These are phyloP conservation scores for Hypsizygus ulmarius DNA, from an alignment of 1,284 basidiomycete genomes.

Conservation along the genomic window DNA sequence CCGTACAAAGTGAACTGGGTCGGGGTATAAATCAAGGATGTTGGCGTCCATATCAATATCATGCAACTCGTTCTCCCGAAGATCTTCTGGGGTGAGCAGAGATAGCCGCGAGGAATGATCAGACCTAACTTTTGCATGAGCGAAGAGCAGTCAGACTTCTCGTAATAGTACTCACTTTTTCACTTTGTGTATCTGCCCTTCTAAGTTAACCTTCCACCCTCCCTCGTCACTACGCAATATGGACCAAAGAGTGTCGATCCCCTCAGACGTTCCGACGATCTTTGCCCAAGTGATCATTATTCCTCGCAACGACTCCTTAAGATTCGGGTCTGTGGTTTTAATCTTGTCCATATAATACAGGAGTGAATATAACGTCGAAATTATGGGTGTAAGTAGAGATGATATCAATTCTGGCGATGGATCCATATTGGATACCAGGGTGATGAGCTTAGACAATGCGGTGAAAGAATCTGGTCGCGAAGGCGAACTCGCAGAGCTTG, in stretches of 20 bases:
- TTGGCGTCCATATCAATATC: conserved; percentile 53
- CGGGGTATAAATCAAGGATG: conserved; percentile 67
- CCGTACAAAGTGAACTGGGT: conserved; percentile 63
- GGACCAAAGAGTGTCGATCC: conserved; percentile 56
- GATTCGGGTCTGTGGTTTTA: conserved; percentile 58
- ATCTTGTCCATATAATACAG: conserved; percentile 48
- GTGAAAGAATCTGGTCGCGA: conserved; percentile 29
- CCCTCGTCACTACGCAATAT: conserved; percentile 54
- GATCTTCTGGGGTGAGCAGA: conserved; percentile 52
- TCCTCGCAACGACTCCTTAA: conserved; percentile 57
- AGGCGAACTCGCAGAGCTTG: neutral
- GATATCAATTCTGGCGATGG: conserved; percentile 71
- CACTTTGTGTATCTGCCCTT: conserved; percentile 46
- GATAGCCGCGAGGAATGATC: conserved; percentile 31
- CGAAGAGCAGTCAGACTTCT: neutral
- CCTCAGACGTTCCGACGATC: conserved; percentile 53
- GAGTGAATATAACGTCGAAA: conserved; percentile 67
- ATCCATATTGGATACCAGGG: conserved; percentile 70
- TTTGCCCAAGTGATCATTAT: conserved; percentile 75
- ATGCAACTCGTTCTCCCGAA: conserved; percentile 39
- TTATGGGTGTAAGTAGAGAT: conserved; percentile 63
- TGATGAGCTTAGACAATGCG: conserved; percentile 48
- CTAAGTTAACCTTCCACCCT: conserved; percentile 54
- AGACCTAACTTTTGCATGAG: conserved; percentile 19
- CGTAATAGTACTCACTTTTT: conserved; percentile 33